These are phyloP conservation scores for Candida tibetensis DNA, from an alignment of 805 yeast species.

Conservation along the genomic window DNA sequence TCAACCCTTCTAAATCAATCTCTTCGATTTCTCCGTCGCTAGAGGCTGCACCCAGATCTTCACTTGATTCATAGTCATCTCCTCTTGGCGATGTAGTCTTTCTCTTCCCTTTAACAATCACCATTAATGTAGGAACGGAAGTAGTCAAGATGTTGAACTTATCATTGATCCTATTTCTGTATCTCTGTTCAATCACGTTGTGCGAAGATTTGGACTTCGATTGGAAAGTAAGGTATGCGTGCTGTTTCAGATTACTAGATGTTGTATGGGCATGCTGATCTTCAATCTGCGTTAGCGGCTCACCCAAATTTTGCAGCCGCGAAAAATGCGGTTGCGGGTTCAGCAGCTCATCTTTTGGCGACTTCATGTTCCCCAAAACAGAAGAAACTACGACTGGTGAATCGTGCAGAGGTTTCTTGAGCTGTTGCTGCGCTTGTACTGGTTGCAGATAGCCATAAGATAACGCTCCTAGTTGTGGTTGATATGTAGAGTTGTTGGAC, in stretches of 20 bases:
- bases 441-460: too few species aligned
- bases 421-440: not conserved
- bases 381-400: not conserved
- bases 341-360: not conserved
- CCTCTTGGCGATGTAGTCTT: constrained; percentile 12
- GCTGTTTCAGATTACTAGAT: not conserved
- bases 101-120: constrained; percentile 24
- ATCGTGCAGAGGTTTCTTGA: not conserved
- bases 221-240: not conserved
- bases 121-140: constrained; percentile 38
- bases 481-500: not conserved
- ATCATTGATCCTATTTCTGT: constrained; percentile 42
- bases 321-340: not conserved
- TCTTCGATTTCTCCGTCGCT: constrained; percentile 4
- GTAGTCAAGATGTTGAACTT: constrained; percentile 38
- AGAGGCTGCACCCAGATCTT: constrained; percentile 5
- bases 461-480: not conserved
- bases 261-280: not conserved
- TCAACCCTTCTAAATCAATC: constrained; percentile 64
- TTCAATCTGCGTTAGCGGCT: not conserved
- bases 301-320: not conserved
- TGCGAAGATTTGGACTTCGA: constrained; percentile 31
- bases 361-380: not conserved
- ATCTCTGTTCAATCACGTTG: constrained; percentile 42
- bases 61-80: constrained; percentile 13